Evolutionary conservation across 805 yeast genomes (phyloP), one percentile per base, ranked within the genome.

Genomic region (Wickerhamomyces mucosus): DNA sequence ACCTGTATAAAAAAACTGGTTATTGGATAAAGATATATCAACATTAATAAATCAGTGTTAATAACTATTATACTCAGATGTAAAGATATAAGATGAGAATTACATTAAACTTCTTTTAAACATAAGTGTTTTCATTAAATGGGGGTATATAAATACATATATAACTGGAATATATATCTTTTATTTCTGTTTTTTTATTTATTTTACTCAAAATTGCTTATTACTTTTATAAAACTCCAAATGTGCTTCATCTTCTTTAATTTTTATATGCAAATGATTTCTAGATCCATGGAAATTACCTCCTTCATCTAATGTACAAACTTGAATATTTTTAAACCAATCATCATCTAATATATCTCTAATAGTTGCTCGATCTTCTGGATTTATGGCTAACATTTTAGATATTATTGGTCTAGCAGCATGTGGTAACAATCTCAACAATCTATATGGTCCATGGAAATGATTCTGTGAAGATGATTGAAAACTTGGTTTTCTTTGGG

Each of bases 341-440:
- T 70, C 79, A 53, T 82, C 92, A 16, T 59, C 56, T 37, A 75
- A 59, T 8, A 82, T 69, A 20, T 79, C 86, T 19, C 68, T 69
- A 48, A 82, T 56, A 1, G 81, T 69, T 2, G 86, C 83, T 46
- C 94, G 67, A 36, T 66, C 59, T 2, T 36, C 35, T 9, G 80
- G 76, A 41, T 80, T 83, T 12, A 78, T 61, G 31, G 65, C 65
- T 18, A 82, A 56, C 75, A 82, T 79, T 36, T 58, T 65, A 16
- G 80, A 75, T 19, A 82, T 63, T 9, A 82, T 61, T 10, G 89
- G 92, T 54, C 94, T 68, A 12, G 92, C 63, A 7, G 89, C 86
- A 53, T 82, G 94, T 5, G 94, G 94, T 22, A 82, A 57, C 31
- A 82, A 59, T 56, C 94, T 70, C 78, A 82, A 72, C 41, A 82